Percentiles rank a stretch among this genome's conserved stretches.
Conservation (phyloP, 352 stramenopile species). For the Phytopythium mirpurense region DNA sequence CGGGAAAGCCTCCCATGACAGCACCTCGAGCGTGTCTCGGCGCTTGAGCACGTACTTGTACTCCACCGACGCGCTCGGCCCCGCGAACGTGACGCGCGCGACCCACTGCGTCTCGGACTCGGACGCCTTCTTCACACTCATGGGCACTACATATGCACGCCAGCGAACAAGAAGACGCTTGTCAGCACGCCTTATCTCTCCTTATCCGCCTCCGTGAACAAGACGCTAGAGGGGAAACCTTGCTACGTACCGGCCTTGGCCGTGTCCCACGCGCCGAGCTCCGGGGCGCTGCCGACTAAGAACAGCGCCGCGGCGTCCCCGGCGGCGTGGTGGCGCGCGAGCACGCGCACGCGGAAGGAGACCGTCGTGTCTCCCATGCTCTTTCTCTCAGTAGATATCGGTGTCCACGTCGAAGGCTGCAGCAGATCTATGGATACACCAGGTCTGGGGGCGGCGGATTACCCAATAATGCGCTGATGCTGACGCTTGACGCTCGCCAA, state of each 20-base stretch:
- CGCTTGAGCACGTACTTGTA: constrained; percentile 80
- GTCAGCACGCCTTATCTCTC: neutral
- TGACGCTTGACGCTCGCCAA: too few relatives aligned
- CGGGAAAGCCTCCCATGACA: constrained; percentile 71
- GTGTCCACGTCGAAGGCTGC: neutral
- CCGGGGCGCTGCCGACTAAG: constrained; percentile 38
- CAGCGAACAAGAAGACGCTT: neutral
- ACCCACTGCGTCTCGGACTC: constrained; percentile 34
- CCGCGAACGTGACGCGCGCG: constrained; percentile 24
- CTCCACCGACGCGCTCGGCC: constrained; percentile 31
- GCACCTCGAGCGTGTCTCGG: constrained; percentile 21
- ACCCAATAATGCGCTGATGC: too few relatives aligned
- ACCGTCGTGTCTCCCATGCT: constrained; percentile 8
- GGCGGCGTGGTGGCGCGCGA: constrained; percentile 4
- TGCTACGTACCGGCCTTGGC: constrained; percentile 27
- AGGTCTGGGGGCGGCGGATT: too few relatives aligned
- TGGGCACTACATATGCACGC: constrained; percentile 22
- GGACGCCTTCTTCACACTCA: constrained; percentile 26
- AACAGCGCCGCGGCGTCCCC: constrained; percentile 26
- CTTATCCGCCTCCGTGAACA: neutral
- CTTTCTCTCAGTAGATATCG: neutral
- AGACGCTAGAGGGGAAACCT: too few relatives aligned
- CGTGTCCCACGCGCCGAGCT: constrained; percentile 63
- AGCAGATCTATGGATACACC: too few relatives aligned
- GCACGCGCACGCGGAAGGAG: constrained; percentile 31